These are phyloP conservation scores for Teunomyces atbi DNA, from an alignment of 805 yeast species.

Conservation along the genomic window DNA sequence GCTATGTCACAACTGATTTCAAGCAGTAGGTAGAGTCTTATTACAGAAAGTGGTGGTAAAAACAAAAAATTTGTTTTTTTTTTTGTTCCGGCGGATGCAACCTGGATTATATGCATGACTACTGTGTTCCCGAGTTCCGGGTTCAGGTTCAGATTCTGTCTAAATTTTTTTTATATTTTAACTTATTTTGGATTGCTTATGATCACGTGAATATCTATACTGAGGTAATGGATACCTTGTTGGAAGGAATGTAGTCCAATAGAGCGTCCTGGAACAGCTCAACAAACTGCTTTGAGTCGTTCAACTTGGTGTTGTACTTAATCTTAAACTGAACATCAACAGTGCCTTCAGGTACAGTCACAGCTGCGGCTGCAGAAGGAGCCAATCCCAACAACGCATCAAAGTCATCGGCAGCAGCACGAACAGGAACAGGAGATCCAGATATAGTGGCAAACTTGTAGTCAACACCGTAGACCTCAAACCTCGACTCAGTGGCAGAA, in stretches of 20 bases:
- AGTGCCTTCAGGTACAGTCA: conserved; percentile 7
- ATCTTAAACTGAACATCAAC: conserved; percentile 35
- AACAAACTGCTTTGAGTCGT: conserved; percentile 37
- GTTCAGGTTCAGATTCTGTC: background rate
- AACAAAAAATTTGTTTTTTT: background rate
- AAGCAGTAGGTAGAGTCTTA: too few relatives aligned
- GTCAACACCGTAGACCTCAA: conserved; percentile 29
- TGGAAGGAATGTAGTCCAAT: conserved; percentile 30
- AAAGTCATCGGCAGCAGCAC: conserved; percentile 16
- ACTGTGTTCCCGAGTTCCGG: too few relatives aligned
- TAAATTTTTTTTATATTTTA: background rate
- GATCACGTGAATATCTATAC: background rate
- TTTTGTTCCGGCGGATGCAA: background rate
- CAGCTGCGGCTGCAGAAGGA: conserved; percentile 8
- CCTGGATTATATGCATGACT: background rate
- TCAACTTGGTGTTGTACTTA: conserved; percentile 29
- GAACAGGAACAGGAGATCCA: background rate
- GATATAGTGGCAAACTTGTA: conserved; percentile 21
- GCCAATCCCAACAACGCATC: conserved; percentile 36
- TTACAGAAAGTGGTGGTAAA: background rate
- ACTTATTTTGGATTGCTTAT: too few relatives aligned
- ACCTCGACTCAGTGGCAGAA: conserved; percentile 33
- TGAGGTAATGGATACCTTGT: conserved; percentile 15
- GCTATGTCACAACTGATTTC: too few relatives aligned
- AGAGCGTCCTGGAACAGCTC: conserved; percentile 33